Conservation (phyloP, 805 yeast genomes). For the Cyberlindnera mrakii region DNA sequence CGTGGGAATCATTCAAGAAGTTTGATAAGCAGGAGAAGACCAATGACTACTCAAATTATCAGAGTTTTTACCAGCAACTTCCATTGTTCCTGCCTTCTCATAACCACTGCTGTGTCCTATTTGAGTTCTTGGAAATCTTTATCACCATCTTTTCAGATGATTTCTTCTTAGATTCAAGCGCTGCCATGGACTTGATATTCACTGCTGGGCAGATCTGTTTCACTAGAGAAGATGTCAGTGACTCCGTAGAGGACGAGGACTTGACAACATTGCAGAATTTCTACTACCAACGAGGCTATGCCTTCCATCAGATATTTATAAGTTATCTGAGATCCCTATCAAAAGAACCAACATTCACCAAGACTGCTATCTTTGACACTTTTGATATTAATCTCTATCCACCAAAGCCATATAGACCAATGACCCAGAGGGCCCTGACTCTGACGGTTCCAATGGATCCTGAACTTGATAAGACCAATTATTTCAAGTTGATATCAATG, state of each 20-base stretch:
- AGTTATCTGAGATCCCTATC: constrained; percentile 28
- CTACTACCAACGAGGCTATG: constrained; percentile 28
- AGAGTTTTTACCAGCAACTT: constrained; percentile 28
- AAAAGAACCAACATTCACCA: constrained; percentile 25
- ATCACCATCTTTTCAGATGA: constrained; percentile 27
- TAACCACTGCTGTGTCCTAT: constrained; percentile 29
- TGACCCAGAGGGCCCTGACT: constrained; percentile 30
- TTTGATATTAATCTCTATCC: constrained; percentile 29
- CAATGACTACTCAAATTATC: constrained; percentile 20
- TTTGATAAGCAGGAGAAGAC: constrained; percentile 22
- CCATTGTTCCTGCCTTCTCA: constrained; percentile 30
- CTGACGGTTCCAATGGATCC: constrained; percentile 27
- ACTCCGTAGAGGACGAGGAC: constrained; percentile 20
- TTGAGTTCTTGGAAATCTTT: constrained; percentile 32
- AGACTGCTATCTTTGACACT: constrained; percentile 26
- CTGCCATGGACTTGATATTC: constrained; percentile 27
- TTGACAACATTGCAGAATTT: constrained; percentile 26
- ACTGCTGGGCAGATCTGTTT: constrained; percentile 33
- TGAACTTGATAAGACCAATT: constrained; percentile 21
- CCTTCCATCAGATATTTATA: constrained; percentile 29
- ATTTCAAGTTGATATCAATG: constrained; percentile 27
- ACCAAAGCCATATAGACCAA: constrained; percentile 27
- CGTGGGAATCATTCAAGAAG: constrained; percentile 28
- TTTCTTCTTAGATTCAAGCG: constrained; percentile 25
- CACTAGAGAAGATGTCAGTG: constrained; percentile 20